phyloP scores from a whole-genome alignment of 371 early-diverging fungal species.

The Edhazardia aedis region DNA sequence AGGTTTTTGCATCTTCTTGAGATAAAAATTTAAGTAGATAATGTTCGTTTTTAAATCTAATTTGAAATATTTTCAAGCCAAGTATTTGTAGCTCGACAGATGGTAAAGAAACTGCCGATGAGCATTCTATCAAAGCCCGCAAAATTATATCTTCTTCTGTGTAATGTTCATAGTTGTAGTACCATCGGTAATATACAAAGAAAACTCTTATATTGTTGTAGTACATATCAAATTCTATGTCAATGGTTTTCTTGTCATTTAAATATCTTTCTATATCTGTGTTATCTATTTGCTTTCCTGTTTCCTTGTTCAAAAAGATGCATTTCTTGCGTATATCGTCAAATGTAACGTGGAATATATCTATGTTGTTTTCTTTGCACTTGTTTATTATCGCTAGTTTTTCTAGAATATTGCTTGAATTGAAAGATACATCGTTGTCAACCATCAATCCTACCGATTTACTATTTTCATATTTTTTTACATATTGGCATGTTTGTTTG shows the following conservation, averaged over 20 bases:
- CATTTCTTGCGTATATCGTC: conserved; percentile 6
- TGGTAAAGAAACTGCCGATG: conserved; percentile 15
- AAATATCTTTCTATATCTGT: neutral
- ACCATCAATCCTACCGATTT: conserved; percentile 7
- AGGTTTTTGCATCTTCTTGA: neutral
- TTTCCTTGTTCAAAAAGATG: neutral
- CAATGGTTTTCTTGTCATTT: neutral
- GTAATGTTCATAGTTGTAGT: conserved; percentile 29
- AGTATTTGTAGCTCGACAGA: conserved; percentile 17
- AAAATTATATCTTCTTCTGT: conserved; percentile 10
- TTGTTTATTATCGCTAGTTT: conserved; percentile 14
- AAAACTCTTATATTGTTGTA: conserved; percentile 6
- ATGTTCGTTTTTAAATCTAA: conserved; percentile 2
- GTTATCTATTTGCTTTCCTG: neutral
- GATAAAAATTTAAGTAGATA: conserved; percentile 10
- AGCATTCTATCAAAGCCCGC: conserved; percentile 10
- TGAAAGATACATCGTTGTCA: conserved; percentile 3
- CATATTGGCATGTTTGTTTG: no score
- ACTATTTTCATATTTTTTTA: conserved; percentile 2
- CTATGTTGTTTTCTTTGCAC: conserved; percentile 2
- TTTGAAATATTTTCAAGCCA: conserved; percentile 24
- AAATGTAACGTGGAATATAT: conserved; percentile 7
- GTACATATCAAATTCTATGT: neutral
- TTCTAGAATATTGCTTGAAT: conserved; percentile 14
- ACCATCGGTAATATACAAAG: conserved; percentile 27